phyloP scores from a whole-genome alignment of 2,329 filamentous ascomycete species.

The Ophiostoma pallidulum region DNA sequence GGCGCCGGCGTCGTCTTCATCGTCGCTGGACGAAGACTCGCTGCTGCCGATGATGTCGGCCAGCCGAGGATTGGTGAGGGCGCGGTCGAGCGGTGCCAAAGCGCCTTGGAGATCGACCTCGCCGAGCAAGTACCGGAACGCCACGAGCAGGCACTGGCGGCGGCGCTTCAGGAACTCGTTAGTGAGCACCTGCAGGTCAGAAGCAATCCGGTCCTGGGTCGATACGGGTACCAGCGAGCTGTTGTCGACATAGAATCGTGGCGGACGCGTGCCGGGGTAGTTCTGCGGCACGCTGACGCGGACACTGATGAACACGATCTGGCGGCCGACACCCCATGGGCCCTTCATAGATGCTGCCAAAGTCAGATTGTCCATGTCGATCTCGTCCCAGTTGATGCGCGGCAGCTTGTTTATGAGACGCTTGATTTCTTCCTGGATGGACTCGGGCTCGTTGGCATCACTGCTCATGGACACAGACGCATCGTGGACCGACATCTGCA shows the following conservation, averaged over 20 bases:
- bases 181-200: slow-evolving; percentile 48
- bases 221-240: slow-evolving; percentile 52
- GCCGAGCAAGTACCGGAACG: slow-evolving; percentile 54
- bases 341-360: slow-evolving; percentile 54
- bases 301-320: slow-evolving; percentile 52
- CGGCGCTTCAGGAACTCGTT: slow-evolving; percentile 45
- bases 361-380: slow-evolving; percentile 52
- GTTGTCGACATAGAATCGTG: slow-evolving; percentile 52
- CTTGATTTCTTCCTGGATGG: slow-evolving; percentile 55
- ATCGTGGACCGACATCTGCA: slow-evolving; percentile 43
- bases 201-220: slow-evolving; percentile 42
- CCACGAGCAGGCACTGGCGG: slow-evolving; percentile 53
- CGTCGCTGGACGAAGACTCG: slow-evolving; percentile 34
- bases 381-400: slow-evolving; percentile 55
- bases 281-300: slow-evolving; percentile 49
- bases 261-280: slow-evolving; percentile 49
- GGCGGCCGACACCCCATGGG: slow-evolving; percentile 50
- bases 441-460: slow-evolving; percentile 53
- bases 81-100: slow-evolving; percentile 47
- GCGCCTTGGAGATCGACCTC: slow-evolving; percentile 52
- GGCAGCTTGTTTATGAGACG: slow-evolving; percentile 52
- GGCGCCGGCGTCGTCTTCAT: slow-evolving; percentile 62
- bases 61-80: slow-evolving; percentile 34
- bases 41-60: slow-evolving; percentile 56
- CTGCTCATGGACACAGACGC: slow-evolving; percentile 36